Evolutionary conservation across 371 early-diverging fungal genomes (phyloP), one percentile per base, ranked within the genome.

Genomic region (Mucor plumbeus): DNA sequence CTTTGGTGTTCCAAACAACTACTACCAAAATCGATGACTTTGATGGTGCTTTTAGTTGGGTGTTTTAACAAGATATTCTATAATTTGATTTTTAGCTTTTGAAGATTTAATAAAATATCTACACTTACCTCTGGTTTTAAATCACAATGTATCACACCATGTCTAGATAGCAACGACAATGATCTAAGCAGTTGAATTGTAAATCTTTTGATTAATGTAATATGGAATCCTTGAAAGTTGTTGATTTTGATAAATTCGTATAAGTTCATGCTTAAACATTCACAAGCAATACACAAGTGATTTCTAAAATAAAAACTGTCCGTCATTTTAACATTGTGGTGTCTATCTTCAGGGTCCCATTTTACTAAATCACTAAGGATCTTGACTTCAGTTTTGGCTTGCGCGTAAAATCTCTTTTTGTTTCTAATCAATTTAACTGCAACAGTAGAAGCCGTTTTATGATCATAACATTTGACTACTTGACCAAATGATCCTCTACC

Each of bases 401-500:
- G 99, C 54, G 92, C 90, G 78, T 95, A 97, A 85, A 98, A 99
- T 11, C 95, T 86, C 74, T 91, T 94, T 86, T 95, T 95, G 81
- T 96, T 97, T 48, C 97, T 87, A 56, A 99, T 97, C 36, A 99
- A 88, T 79, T 99, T 99, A 65, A 99, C 86, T 6, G 99, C 99
- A 7, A 96, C 94, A 40, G 89, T 84, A 34, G 82, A 83, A 31
- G 95, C 94, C 1, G 91, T 89, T 70, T 92, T 92, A 83, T 97
- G 96, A 77, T 97, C 97, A 38, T 87, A 88, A 62, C 96, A 96
- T 68, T 94, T 93, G 55, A 96, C 88, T 0, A 99, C 99, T 73
- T 99, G 97, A 10, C 99, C 99, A 84, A 99, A 99, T 4, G 97
- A 96, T 1, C 99, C 99, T 76, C 94, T 93, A 41, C 99, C 99